phyloP scores from a whole-genome alignment of 2,329 filamentous ascomycete species.

The Aspergillus tamarii region DNA sequence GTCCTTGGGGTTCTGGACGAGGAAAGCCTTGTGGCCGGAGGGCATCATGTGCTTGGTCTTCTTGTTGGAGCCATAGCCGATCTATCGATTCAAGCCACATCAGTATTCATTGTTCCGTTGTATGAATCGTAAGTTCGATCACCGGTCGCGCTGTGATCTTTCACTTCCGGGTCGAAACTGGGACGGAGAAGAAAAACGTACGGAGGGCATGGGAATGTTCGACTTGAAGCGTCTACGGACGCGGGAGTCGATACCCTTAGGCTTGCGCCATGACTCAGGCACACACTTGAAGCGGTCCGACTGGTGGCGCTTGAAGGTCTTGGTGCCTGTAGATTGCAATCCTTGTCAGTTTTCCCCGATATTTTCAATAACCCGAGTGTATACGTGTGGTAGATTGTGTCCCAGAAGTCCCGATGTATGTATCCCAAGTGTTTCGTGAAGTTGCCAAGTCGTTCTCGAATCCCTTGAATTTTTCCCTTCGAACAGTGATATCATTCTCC shows the following conservation, averaged over 20 bases:
- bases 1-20: slow-evolving; percentile 95
- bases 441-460: not conserved
- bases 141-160: not conserved
- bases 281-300: slow-evolving; percentile 95
- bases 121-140: not conserved
- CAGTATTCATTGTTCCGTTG: not conserved
- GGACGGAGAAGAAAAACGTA: slow-evolving; percentile 57
- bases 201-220: slow-evolving; percentile 95
- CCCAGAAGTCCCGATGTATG: not conserved
- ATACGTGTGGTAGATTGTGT: not conserved
- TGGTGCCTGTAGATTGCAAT: slow-evolving; percentile 62
- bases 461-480: not conserved
- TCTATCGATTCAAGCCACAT: slow-evolving; percentile 58
- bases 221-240: slow-evolving; percentile 98
- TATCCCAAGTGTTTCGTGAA: not conserved
- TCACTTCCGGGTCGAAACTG: not conserved
- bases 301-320: slow-evolving; percentile 97
- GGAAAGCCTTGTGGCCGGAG: slow-evolving; percentile 99
- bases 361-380: not conserved
- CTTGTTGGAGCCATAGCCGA: slow-evolving; percentile 98
- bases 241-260: slow-evolving; percentile 99
- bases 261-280: slow-evolving; percentile 92
- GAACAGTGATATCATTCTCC: not conserved
- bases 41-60: slow-evolving; percentile 99
- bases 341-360: not conserved